phyloP scores from a whole-genome alignment of 2,329 filamentous ascomycete genomes.

The Raffaelea arxii region DNA sequence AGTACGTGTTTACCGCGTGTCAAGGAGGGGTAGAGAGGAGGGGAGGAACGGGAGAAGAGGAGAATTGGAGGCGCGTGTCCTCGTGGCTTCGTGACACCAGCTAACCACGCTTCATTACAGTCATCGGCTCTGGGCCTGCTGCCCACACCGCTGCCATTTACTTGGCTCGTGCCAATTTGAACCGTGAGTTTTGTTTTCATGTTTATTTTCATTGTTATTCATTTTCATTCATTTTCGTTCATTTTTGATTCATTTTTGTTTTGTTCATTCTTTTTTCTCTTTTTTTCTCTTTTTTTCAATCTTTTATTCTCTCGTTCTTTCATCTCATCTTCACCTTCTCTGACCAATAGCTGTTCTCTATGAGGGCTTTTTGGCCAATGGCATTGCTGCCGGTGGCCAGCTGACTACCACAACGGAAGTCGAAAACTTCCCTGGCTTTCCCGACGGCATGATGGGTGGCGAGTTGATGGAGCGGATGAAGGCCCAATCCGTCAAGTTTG shows the following conservation, averaged over 20 bases:
- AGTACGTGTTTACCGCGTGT: constrained; percentile 49
- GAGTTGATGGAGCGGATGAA: constrained; percentile 96
- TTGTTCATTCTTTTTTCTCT: background rate
- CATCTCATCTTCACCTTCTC: background rate
- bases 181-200: constrained; percentile 45
- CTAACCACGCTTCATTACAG: too few relatives aligned
- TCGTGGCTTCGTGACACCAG: too few relatives aligned
- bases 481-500: constrained; percentile 81
- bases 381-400: constrained; percentile 91
- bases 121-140: constrained; percentile 90
- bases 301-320: background rate
- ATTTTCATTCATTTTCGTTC: background rate
- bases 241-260: background rate
- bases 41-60: too few relatives aligned
- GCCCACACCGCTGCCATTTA: constrained; percentile 97
- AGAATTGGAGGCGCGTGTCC: too few relatives aligned
- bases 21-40: too few relatives aligned
- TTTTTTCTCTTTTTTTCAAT: too few relatives aligned
- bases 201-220: background rate
- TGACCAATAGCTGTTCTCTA: constrained; percentile 64
- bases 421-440: constrained; percentile 97
- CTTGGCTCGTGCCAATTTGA: constrained; percentile 84
- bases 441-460: constrained; percentile 73
- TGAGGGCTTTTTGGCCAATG: constrained; percentile 96
- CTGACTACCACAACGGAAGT: constrained; percentile 97